Base-by-base conservation (phyloP, 2,329 filamentous ascomycete species). In the Alternaria novae-zelandiae region DNA sequence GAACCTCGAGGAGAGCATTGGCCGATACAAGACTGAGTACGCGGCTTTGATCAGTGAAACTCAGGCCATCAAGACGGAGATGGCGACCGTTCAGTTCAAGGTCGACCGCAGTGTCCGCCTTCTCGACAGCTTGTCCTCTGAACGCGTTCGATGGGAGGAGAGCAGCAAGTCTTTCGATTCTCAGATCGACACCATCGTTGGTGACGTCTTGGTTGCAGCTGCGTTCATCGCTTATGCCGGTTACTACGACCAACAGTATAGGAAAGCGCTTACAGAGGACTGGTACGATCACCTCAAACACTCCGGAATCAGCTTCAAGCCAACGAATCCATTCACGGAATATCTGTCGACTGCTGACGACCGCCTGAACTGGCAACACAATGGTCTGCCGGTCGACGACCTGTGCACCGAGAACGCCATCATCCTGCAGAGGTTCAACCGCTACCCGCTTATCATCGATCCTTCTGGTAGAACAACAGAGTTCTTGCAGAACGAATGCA, bases 351-450 rank as follows among this genome's bases (percentile, higher is more conserved):
- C 93, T 23, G 95, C 96, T 5, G 96, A 99, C 79, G 94, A 99
- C 83, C 89, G 96, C 67, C 86, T 99, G 32, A 88, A 91, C 67
- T 99, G 96, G 96, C 96, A 99, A 83, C 91, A 94, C 73, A 93
- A 99, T 78, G 91, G 91, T 15, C 84, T 99, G 54, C 96, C 96
- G 3, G 95, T 97, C 5, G 96, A 99, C 78, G 96, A 99, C 77
- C 87, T 99, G 44, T 99, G 96, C 86, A 99, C 96, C 0, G 96
- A 99, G 81, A 99, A 99, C 76, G 96, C 96, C 47, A 97, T 99
- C 75, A 91, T 99, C 70, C 88, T 99, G 65, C 94, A 98, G 84
- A 90, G 96, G 62, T 99, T 97, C 89, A 99, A 99, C 83, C 89
- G 96, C 68, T 99, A 99, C 80, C 96, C 96, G 47, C 88, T 99